These are phyloP conservation scores for Stephanodiscus minutulus DNA, from an alignment of 108 stramenopile species.

Conservation along the genomic window DNA sequence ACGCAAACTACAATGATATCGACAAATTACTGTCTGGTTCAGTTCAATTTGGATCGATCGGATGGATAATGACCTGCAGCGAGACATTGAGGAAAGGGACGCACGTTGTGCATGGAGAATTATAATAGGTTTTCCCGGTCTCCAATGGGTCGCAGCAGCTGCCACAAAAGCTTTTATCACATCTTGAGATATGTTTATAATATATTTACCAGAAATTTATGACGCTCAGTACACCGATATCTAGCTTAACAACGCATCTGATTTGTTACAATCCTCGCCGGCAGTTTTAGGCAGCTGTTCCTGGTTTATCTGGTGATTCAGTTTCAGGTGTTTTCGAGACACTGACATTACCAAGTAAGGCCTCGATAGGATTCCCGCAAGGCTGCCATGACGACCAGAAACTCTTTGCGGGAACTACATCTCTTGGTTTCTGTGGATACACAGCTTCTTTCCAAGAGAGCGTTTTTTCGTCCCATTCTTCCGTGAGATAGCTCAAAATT, in stretches of 20 bases:
- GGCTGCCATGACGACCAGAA: conserved; percentile 29
- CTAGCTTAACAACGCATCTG: neutral
- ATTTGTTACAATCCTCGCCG: neutral
- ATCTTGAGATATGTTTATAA: neutral
- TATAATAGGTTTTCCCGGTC: conserved; percentile 1
- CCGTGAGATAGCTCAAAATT: conserved; percentile 71
- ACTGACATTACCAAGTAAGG: conserved; percentile 17
- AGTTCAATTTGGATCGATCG: conserved; percentile 25
- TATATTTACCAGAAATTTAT: neutral
- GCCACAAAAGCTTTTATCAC: neutral
- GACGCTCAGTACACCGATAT: neutral
- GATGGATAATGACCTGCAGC: conserved; percentile 27
- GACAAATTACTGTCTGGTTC: neutral
- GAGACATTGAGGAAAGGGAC: conserved; percentile 12
- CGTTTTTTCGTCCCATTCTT: conserved; percentile 84
- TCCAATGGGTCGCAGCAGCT: neutral
- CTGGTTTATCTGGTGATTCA: neutral
- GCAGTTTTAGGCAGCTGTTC: neutral
- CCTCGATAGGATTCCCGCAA: conserved; percentile 44
- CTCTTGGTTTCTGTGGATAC: conserved; percentile 31
- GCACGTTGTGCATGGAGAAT: conserved; percentile 4
- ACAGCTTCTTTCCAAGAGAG: conserved; percentile 69
- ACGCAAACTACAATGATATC: neutral
- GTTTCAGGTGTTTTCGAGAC: neutral
- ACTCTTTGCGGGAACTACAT: conserved; percentile 1